Conservation (phyloP, 1,284 basidiomycete genomes). For the Ustilago vetiveriae region DNA sequence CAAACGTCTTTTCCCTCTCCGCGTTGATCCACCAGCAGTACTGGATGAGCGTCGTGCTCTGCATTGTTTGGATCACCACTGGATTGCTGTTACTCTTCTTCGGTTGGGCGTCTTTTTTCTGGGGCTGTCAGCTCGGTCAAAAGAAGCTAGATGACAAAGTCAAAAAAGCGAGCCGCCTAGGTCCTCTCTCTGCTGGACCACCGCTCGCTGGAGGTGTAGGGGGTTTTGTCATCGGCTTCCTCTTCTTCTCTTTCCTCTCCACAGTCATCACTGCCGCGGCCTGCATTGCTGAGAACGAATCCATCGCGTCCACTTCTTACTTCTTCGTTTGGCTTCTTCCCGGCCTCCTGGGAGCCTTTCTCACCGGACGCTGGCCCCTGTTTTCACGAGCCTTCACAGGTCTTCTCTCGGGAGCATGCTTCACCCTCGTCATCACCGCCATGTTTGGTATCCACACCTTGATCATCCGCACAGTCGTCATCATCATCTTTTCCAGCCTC, state of each 20-base stretch:
- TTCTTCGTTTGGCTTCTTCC: conserved; percentile 56
- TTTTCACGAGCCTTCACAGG: conserved; percentile 40
- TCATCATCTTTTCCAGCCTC: conserved; percentile 44
- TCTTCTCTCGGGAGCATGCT: conserved; percentile 38
- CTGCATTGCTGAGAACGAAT: conserved; percentile 21
- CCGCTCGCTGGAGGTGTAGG: conserved; percentile 53
- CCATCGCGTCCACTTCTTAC: conserved; percentile 30
- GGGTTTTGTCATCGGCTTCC: conserved; percentile 49
- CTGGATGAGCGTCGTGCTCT: conserved; percentile 49
- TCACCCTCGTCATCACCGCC: conserved; percentile 55
- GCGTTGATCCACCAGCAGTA: conserved; percentile 18
- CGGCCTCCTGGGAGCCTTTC: conserved; percentile 46
- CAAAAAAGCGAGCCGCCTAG: conserved; percentile 1
- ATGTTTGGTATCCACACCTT: conserved; percentile 60
- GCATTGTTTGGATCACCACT: conserved; percentile 51
- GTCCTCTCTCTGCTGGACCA: conserved; percentile 15
- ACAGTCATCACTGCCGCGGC: conserved; percentile 42
- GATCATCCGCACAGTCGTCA: conserved; percentile 48
- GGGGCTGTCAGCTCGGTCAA: conserved; percentile 34
- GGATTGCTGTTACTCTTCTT: conserved; percentile 57
- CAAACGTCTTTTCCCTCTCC: conserved; percentile 32
- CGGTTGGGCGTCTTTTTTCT: conserved; percentile 58
- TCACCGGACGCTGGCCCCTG: conserved; percentile 46
- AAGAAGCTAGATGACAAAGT: conserved; percentile 24
- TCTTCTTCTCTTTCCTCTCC: conserved; percentile 52